Base-by-base conservation (phyloP, 2,329 filamentous ascomycete species). In the Cytospora schulzeri region DNA sequence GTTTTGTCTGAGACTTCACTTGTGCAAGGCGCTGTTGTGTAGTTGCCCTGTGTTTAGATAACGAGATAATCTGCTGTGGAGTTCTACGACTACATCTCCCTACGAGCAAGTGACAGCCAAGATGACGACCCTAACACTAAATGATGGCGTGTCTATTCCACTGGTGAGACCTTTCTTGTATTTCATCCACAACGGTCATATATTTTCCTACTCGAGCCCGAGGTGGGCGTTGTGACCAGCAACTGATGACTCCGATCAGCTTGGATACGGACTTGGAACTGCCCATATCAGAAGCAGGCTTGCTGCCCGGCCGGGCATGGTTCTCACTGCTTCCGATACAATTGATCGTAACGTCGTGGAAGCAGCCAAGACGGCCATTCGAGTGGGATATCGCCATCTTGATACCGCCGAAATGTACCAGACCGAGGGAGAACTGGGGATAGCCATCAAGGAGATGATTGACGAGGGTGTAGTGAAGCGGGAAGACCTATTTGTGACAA, bases 371-470 rank as follows among this genome's bases (percentile, higher is more conserved):
- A 33, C 7, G 33, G n/a, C 19, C 19, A 28, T 59, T 14, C 57
- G 57, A 29, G 28, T 14, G 15, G 57, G 57, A 7, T 59, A 52
- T 22, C 41, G 57, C 7, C 57, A 59, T 22, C 28, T 59, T 12
- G 57, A 51, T 45, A 59, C 45, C 3, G 57, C 57, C 2, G 41
- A 59, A 31, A 51, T 35, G 45, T 67, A 67, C 48, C 60, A 65
- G 35, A 67, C 62, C 19, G 66, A 67, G 28, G 24, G 52, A 31
- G 66, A 67, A 19, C 57, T 67, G 26, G 66, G 66, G 14, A 57
- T 57, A 22, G 66, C 66, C 1, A 61, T 67, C 59, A 57, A 29
- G 41, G 60, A 56, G 14, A 52, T 56, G n/a, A 9, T 41, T n/a
- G 17, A 41, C 19, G 38, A 41, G 17, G 58, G 57, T 9, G 29